Base-by-base conservation (phyloP, 1,139 yeast genomes). In the Suhomyces terraborum region DNA sequence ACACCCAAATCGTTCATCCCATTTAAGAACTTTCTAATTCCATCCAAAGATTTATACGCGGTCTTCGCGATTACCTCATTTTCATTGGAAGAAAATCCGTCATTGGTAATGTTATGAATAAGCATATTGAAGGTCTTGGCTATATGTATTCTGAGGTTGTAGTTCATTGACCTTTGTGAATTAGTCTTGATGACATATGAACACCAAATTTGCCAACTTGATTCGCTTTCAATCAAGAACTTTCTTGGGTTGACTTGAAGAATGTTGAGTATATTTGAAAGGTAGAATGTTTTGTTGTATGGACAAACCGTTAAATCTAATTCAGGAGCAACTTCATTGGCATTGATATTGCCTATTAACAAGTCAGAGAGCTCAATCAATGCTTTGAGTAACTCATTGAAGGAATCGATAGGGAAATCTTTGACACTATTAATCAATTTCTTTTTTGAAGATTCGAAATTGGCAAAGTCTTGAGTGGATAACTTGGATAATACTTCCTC, bases 391-490 rank as follows among this genome's bases (percentile, higher is more conserved):
- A 86, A 56, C 13, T 66, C 69, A 7, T 56, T 45, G 49, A 80
- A 83, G 2, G 88, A 71, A 1, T 62, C 61, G 2, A 62, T 57
- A 0, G 82, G 73, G 49, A 79, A 84, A 6, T 73, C 74, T 29
- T 63, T 66, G 2, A 91, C 73, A 40, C 85, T 80, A 28, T 82
- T 89, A 36, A 77, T 64, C 29, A 89, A 66, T 48, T 82, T 82
- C n/a, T 64, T 61, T 22, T 82, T 62, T 0, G 89, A 77, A 12
- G 58, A 61, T 36, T 80, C 84, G 18, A 87, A 71, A 1, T 77
- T 73, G 7, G 62, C 59, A 16, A 77, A 56, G 43, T 86, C 96
- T 32, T 60, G 65, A 14, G 59, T 50, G 1, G 59, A 52, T 20
- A 75, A 53, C 27, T 55, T 61, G 1, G 69, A 63, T 17, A 51